Base-by-base conservation (phyloP, 768 basidiomycete genomes). In the Trametopsis cervina region DNA sequence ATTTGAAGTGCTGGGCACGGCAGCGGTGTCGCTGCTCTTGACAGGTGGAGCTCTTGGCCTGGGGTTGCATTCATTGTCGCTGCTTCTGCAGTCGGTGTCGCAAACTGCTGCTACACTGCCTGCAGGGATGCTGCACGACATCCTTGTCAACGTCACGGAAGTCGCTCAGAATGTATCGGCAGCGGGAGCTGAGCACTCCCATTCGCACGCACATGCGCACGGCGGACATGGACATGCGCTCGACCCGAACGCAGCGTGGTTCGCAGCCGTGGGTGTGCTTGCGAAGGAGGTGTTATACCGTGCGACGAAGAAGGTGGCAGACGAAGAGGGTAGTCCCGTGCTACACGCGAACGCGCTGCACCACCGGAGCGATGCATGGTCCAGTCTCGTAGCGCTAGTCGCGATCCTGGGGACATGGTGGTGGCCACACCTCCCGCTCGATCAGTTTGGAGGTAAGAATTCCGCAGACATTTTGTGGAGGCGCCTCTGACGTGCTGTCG, bases 221-320 rank as follows among this genome's bases (percentile, higher is more conserved):
- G n/a, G n/a, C n/a, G 29, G 29, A 33, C 29, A 33, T 15, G 29
- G 29, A 33, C 29, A 33, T 15, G 66, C 69, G 4, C 71, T 96
- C 4, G 92, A 96, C 61, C 87, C 90, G 36, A 93, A 98, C 60
- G 96, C 96, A 17, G 92, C 93, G 23, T 98, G 94, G 93, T 94
- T 97, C 58, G 96, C 96, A 6, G 80, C 81, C 1, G 58, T 81
- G 18, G 82, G 89, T 54, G 80, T 98, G 2, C 42, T 90, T 3
- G 66, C 76, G 51, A 99, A 99, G 62, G 96, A 99, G 65, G 97
- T 86, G 84, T 64, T 99, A 11, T 98, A 95, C 66, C 73, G 93
- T 37, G 69, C 84, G 40, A 98, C 93, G 40, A 87, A 86, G 60
- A 78, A 76, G 46, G 94, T 99, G 24, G 96, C 95, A 10, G 81